phyloP scores from a whole-genome alignment of 139 green algal genomes.

The Chlamydomonas sp. region DNA sequence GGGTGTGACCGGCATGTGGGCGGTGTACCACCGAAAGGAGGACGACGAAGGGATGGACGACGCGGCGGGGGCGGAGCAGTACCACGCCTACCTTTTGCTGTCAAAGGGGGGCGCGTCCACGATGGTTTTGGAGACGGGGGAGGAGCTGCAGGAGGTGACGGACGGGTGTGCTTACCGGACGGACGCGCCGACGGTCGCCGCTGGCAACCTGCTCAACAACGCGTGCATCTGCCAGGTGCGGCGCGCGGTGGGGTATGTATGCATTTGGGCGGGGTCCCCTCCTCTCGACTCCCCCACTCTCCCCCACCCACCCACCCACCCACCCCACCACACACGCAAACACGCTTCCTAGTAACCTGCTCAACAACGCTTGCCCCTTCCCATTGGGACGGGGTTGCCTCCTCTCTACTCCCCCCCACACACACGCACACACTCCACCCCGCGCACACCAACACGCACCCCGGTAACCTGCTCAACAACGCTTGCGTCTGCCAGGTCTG shows the following conservation, averaged over 20 bases:
- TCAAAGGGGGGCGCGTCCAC: conserved; percentile 33
- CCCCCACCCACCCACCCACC: too few species aligned
- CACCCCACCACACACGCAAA: too few species aligned
- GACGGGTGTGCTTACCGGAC: conserved; percentile 18
- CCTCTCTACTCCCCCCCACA: too few species aligned
- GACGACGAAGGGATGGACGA: conserved; percentile 9
- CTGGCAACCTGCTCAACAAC: conserved; percentile 59
- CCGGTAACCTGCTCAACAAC: conserved; percentile 59
- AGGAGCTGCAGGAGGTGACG: conserved; percentile 65
- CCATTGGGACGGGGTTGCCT: too few species aligned
- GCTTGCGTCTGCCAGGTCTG: conserved; percentile 50
- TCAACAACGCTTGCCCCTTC: too few species aligned
- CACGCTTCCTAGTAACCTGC: too few species aligned
- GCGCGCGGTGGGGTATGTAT: too few species aligned
- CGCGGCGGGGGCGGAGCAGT: background rate
- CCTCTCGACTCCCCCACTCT: too few species aligned
- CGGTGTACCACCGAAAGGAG: conserved; percentile 49
- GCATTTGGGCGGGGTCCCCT: too few species aligned
- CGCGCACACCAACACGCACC: too few species aligned
- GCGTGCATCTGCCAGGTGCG: conserved; percentile 52
- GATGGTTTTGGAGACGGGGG: conserved; percentile 65
- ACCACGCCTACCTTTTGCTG: conserved; percentile 75
- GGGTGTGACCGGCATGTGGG: conserved; percentile 56
- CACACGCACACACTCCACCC: too few species aligned
- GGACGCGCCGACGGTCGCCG: conserved; percentile 56